Evolutionary conservation across 1,139 yeast species (phyloP), one percentile per base, ranked within the genome.

Genomic region (Spathaspora sp.): DNA sequence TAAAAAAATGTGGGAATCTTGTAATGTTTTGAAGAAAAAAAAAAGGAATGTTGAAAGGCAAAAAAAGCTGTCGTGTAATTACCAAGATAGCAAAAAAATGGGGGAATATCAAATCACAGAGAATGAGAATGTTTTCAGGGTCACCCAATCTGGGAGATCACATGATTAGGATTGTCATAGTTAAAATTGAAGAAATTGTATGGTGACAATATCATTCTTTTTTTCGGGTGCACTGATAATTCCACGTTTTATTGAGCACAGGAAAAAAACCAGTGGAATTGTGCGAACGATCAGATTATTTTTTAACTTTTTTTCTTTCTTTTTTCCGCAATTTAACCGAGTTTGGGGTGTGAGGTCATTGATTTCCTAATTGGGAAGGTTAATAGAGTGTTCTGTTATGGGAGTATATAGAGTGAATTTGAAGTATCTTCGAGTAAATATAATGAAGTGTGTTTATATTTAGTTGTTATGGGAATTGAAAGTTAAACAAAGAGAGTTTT

Each of bases 1-100:
- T n/a, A n/a, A 43, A 43, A 41, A 45, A 44, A 46, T 36, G 43
- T 33, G 47, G 49, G 43, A 38, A 43, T 46, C 26, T 25, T 16
- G 16, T 13, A 25, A 16, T 2, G 41, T 42, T 42, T 42, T 42
- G 13, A 42, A 42, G 44, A 42, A 40, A 24, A 17, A 24, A 23
- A 1, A 3, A 29, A 17, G 29, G 4, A 31, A 33, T 20, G 29
- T n/a, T 6, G 20, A 13, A 8, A 11, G 33, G 7, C n/a, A 10
- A 10, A 27, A 27, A 9, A 9, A 11, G 4, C 3, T 25, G 27
- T 4, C 34, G 43, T 41, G 43, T 25, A 17, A 5, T 15, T 7
- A 41, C 43, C 43, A 24, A 41, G 24, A 17, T 20, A 11, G 26
- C 18, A 36, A 15, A 16, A 4, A 7, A 23, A 13, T n/a, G 25